These are phyloP conservation scores for Salix caprea DNA, from an alignment of 345 rosid species.

Conservation along the genomic window DNA sequence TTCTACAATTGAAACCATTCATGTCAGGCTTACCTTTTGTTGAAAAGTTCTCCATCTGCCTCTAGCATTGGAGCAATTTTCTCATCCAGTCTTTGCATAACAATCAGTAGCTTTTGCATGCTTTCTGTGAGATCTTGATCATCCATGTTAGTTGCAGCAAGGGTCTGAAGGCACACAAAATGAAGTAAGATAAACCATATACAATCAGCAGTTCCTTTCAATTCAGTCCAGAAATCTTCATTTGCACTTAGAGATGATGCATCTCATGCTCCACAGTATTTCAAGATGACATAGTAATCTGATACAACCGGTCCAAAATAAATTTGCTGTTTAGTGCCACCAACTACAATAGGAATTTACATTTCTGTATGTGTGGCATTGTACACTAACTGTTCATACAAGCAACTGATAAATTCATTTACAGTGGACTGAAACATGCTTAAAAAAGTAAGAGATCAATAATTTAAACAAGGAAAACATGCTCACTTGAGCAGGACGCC, in stretches of 20 bases:
- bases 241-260: not conserved
- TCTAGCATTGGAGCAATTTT: conserved; percentile 86
- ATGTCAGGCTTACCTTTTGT: conserved; percentile 49
- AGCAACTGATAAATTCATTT: not conserved
- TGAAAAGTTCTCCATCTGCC: conserved; percentile 85
- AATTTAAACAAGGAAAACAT: conserved; percentile 11
- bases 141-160: conserved; percentile 83
- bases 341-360: not conserved
- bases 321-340: not conserved
- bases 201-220: not conserved
- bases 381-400: not conserved
- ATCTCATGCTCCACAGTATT: not conserved
- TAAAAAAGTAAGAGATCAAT: not conserved
- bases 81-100: conserved; percentile 89
- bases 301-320: not conserved
- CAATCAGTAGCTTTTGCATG: conserved; percentile 86
- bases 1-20: not conserved
- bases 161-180: conserved; percentile 49
- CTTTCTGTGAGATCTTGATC: conserved; percentile 83
- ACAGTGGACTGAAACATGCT: not conserved
- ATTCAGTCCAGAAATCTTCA: not conserved
- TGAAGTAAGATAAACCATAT: not conserved
- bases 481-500: conserved; percentile 89
- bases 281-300: not conserved
- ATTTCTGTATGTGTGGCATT: not conserved